Evolutionary conservation across 768 basidiomycete genomes (phyloP).

Genomic region (Phlebiopsis gigantea): DNA sequence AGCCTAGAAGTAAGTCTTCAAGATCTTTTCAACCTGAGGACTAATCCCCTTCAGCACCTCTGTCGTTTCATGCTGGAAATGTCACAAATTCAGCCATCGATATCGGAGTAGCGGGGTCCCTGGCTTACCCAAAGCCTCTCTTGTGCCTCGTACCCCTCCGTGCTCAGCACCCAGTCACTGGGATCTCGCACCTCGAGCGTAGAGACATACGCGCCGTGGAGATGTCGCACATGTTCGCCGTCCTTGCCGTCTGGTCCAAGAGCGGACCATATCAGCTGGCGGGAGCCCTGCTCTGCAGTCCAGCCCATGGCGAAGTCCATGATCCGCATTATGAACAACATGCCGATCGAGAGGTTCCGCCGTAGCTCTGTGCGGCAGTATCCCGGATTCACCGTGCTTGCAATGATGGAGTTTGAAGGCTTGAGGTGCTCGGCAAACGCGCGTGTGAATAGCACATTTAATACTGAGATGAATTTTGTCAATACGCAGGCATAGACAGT

Average conservation of each 20-base stretch:
- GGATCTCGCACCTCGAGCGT: slow-evolving; percentile 24
- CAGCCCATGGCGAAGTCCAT: slow-evolving; percentile 1
- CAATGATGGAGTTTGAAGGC: not conserved
- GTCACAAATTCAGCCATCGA: too few species aligned
- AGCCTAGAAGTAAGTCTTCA: slow-evolving; percentile 1
- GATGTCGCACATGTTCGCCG: slow-evolving; percentile 10
- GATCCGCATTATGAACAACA: not conserved
- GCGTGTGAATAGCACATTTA: slow-evolving; percentile 12
- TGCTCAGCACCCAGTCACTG: slow-evolving; percentile 29
- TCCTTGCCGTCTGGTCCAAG: slow-evolving; percentile 19
- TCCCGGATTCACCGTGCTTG: slow-evolving; percentile 4
- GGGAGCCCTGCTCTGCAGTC: slow-evolving; percentile 24
- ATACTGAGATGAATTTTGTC: not conserved
- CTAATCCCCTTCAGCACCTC: slow-evolving; percentile 16
- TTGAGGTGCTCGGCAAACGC: slow-evolving; percentile 8
- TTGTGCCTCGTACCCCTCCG: slow-evolving; percentile 26
- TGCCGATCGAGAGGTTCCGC: not conserved
- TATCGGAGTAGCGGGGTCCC: too few species aligned
- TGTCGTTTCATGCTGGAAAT: slow-evolving; percentile 23
- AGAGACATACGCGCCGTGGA: slow-evolving; percentile 28
- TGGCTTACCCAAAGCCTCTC: slow-evolving; percentile 32
- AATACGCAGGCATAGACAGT: not conserved
- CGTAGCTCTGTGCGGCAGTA: slow-evolving; percentile 9
- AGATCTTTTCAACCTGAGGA: slow-evolving; percentile 7
- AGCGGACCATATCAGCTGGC: slow-evolving; percentile 30